phyloP scores from a whole-genome alignment of 257 asterid genomes.

The Handroanthus guayacan region DNA sequence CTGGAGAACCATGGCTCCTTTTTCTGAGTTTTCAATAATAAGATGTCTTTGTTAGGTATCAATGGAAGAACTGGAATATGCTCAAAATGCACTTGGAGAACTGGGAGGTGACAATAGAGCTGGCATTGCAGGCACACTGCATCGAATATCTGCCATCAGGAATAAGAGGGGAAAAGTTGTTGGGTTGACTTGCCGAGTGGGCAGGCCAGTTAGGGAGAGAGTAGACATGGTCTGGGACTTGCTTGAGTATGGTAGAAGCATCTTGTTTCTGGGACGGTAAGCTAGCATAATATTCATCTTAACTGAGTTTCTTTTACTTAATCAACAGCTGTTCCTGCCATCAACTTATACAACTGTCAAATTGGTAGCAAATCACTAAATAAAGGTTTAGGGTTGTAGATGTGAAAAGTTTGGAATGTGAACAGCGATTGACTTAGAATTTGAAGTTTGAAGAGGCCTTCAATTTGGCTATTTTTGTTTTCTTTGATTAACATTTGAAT shows the following conservation, averaged over 20 bases:
- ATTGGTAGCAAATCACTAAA: no score
- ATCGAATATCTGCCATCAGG: constrained; percentile 80
- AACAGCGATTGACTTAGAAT: no score
- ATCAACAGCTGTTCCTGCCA: not conserved
- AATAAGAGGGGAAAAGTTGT: constrained; percentile 62
- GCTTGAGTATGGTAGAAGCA: constrained; percentile 85
- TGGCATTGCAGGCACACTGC: constrained; percentile 82
- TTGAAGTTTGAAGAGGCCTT: no score
- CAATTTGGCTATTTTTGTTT: no score
- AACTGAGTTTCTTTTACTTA: constrained; percentile 4
- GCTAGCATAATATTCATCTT: constrained; percentile 34
- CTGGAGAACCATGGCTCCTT: constrained; percentile 1
- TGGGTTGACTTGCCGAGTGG: constrained; percentile 86
- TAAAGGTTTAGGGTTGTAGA: no score
- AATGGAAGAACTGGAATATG: constrained; percentile 62
- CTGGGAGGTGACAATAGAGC: constrained; percentile 79
- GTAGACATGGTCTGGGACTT: constrained; percentile 71
- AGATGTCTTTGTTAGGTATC: constrained; percentile 56
- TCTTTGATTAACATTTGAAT: no score
- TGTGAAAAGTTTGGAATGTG: no score
- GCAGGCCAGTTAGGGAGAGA: constrained; percentile 63
- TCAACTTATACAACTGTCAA: not conserved
- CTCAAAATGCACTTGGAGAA: constrained; percentile 71
- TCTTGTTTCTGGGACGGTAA: constrained; percentile 86
- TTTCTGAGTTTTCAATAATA: constrained; percentile 19